Conservation (phyloP, 1,139 yeast genomes). For the Blastobotrys proliferans region DNA sequence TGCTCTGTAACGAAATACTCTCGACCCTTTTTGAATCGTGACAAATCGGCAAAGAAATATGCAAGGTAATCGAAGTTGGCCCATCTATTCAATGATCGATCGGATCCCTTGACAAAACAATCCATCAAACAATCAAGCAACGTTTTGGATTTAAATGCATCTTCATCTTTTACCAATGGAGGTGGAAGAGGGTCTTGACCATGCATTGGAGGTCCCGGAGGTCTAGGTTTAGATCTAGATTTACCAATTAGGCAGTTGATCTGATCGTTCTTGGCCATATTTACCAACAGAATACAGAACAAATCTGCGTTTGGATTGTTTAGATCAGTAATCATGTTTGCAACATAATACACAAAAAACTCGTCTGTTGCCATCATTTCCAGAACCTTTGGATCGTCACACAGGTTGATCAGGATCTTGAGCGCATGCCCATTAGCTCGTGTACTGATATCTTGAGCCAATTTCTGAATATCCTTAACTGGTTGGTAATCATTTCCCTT, state of each 20-base stretch:
- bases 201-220: conserved; percentile 6
- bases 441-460: conserved; percentile 27
- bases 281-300: conserved; percentile 78
- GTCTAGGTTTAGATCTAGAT: conserved; percentile 26
- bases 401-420: conserved; percentile 77
- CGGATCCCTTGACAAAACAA: conserved; percentile 83
- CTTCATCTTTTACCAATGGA: conserved; percentile 11
- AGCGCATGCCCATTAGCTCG: conserved; percentile 45
- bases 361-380: conserved; percentile 62
- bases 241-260: conserved; percentile 55
- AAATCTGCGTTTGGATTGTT: conserved; percentile 70
- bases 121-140: conserved; percentile 85
- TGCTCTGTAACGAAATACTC: conserved; percentile 69
- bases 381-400: conserved; percentile 62
- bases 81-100: conserved; percentile 61
- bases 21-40: conserved; percentile 71
- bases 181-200: not conserved
- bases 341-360: conserved; percentile 52
- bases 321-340: conserved; percentile 48
- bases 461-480: conserved; percentile 65
- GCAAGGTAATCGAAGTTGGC: conserved; percentile 82
- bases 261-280: conserved; percentile 73
- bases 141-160: conserved; percentile 40
- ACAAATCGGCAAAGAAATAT: conserved; percentile 85
- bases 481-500: conserved; percentile 67